Evolutionary conservation across 331 rosid species (phyloP), one percentile per base, ranked within the genome.

Genomic region (Telfairia occidentalis): DNA sequence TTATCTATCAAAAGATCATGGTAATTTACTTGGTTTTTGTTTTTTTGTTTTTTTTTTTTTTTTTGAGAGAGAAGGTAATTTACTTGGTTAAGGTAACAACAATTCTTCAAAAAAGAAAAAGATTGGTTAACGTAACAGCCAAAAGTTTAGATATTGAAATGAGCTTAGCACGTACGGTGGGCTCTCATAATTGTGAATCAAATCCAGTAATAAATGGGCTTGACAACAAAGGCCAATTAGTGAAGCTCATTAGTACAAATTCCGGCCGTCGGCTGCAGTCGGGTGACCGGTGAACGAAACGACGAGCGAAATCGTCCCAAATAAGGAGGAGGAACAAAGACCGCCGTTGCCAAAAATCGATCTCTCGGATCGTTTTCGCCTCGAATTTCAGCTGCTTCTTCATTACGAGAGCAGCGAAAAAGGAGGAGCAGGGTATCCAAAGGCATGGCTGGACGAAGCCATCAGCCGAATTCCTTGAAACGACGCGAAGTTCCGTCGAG

Each of bases 391-490:
- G 6, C 24, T 30, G n/a, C 37, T 7, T 30, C 24, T 61, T 13
- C 12, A 61, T 32, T 23, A 32, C 8, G 5, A 49, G 59, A 49
- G 59, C n/a, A 38, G 40, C 30, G 50, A 45, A 30, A 24, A 34
- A 24, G 53, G 35, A 7, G 8, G 60, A 19, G 4, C 30, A 19
- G 12, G 5, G 35, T 45, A 34, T 69, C 61, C 32, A 21, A 12
- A 72, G 48, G 9, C 75, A 87, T 87, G 88, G 80, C 87, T 63
- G 82, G 87, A 46, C 77, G 88, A 57, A 76, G 75, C 79, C 83
- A 48, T 10, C 81, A 55, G 54, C 34, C 79, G 12, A 29, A 67
- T 42, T 19, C 19, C 60, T 52, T 30, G 71, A 74, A 32, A 34
- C 71, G 23, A 13, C 81, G 71, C 10, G 82, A 75, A 63, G 49